These are phyloP conservation scores for Setaria italica DNA, from an alignment of 202 grass and related monocot species.

Conservation along the genomic window DNA sequence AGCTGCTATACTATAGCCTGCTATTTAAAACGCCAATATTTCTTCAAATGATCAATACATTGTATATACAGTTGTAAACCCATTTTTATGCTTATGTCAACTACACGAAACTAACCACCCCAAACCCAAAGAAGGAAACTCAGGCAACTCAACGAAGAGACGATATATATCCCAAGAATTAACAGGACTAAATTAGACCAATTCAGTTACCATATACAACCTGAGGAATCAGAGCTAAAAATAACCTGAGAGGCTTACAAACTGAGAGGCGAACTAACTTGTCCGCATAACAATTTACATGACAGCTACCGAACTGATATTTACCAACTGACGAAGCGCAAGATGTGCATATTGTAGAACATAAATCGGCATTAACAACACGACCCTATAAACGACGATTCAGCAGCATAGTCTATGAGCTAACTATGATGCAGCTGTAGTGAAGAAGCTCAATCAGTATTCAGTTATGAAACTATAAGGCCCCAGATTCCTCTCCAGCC, in stretches of 20 bases:
- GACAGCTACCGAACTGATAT: slow-evolving; percentile 36
- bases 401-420: slow-evolving; percentile 2
- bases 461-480: slow-evolving; percentile 30
- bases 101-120: background rate
- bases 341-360: slow-evolving; percentile 10
- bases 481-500: slow-evolving; percentile 45
- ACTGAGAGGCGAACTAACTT: slow-evolving; percentile 6
- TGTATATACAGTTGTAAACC: no score
- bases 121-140: background rate
- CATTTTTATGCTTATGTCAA: background rate
- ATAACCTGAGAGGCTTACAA: slow-evolving; percentile 25
- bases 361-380: slow-evolving; percentile 17
- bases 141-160: background rate
- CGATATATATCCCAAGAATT: background rate
- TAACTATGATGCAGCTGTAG: background rate
- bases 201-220: slow-evolving; percentile 20
- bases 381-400: background rate
- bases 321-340: slow-evolving; percentile 33
- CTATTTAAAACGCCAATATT: no score
- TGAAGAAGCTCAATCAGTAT: background rate
- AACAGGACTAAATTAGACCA: slow-evolving; percentile 6
- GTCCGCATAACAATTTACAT: slow-evolving; percentile 34
- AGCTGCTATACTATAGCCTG: no score
- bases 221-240: slow-evolving; percentile 3
- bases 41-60: no score